Conservation (phyloP, 169 alveolate species). For the Cryptosporidium muris region DNA sequence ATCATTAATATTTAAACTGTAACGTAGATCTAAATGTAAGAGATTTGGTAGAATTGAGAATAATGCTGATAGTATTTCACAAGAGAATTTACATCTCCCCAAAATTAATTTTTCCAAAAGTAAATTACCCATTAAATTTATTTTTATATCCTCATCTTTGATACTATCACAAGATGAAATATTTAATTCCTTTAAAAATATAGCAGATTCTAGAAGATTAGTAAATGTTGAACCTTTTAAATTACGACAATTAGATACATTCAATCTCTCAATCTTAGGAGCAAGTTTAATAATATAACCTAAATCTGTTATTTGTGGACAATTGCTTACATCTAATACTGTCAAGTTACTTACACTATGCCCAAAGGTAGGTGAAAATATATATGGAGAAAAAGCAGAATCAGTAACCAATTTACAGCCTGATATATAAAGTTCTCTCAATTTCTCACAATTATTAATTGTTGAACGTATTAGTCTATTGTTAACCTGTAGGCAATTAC, state of each 20-base stretch:
- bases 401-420: slow-evolving; percentile 57
- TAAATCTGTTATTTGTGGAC: slow-evolving; percentile 44
- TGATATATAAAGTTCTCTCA: slow-evolving; percentile 26
- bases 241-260: slow-evolving; percentile 53
- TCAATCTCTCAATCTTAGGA: slow-evolving; percentile 16
- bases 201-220: slow-evolving; percentile 39
- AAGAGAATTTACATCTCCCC: slow-evolving; percentile 43
- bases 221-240: slow-evolving; percentile 24
- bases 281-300: slow-evolving; percentile 36
- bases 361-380: slow-evolving; percentile 30
- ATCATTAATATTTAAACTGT: slow-evolving; percentile 44
- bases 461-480: slow-evolving; percentile 42
- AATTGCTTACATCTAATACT: slow-evolving; percentile 15
- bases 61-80: not conserved
- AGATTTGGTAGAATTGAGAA: slow-evolving; percentile 22
- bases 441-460: slow-evolving; percentile 32
- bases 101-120: slow-evolving; percentile 35
- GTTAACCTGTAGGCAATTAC: slow-evolving; percentile 60
- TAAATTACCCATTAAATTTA: slow-evolving; percentile 11
- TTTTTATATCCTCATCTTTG: not conserved
- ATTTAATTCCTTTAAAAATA: slow-evolving; percentile 40
- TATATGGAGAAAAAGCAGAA: slow-evolving; percentile 55
- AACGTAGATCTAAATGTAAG: slow-evolving; percentile 17
- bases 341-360: slow-evolving; percentile 23
- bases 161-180: slow-evolving; percentile 66